Conservation (phyloP, 148 eudicot genomes). For the Silene uniflora region DNA sequence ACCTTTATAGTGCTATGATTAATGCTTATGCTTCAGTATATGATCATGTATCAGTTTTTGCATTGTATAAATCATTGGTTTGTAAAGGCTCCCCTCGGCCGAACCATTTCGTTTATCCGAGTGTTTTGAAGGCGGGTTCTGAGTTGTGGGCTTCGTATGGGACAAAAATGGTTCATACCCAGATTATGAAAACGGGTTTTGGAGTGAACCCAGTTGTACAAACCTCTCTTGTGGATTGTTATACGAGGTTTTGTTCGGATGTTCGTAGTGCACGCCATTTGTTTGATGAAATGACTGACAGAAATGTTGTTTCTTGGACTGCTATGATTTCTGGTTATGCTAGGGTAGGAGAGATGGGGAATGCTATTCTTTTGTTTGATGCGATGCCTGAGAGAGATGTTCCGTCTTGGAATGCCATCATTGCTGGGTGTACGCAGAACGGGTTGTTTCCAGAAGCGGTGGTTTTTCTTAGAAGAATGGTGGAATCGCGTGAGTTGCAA, state of each 20-base stretch:
- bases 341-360: slow-evolving; percentile 54
- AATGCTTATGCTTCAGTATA: slow-evolving; percentile 42
- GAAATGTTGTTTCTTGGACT: slow-evolving; percentile 69
- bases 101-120: slow-evolving; percentile 56
- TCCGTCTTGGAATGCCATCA: slow-evolving; percentile 72
- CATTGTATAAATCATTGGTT: slow-evolving; percentile 45
- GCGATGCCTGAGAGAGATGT: slow-evolving; percentile 56
- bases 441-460: slow-evolving; percentile 70
- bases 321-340: slow-evolving; percentile 73
- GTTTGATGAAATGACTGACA: slow-evolving; percentile 78
- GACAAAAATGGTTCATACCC: slow-evolving; percentile 57
- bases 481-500: slow-evolving; percentile 16
- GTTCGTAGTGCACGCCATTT: slow-evolving; percentile 39
- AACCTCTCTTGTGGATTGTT: slow-evolving; percentile 55
- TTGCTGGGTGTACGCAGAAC: slow-evolving; percentile 66
- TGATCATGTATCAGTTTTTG: slow-evolving; percentile 34
- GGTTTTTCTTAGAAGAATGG: slow-evolving; percentile 52
- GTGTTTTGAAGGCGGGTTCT: slow-evolving; percentile 45
- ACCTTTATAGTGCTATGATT: slow-evolving; percentile 69
- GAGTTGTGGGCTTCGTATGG: slow-evolving; percentile 38
- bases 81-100: slow-evolving; percentile 29
- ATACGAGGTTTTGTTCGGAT: slow-evolving; percentile 47
- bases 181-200: slow-evolving; percentile 58
- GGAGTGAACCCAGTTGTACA: slow-evolving; percentile 64
- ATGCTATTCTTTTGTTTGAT: slow-evolving; percentile 61